These are phyloP conservation scores for Hypoxylon perforatum DNA, from an alignment of 495 filamentous ascomycete species.

Conservation along the genomic window DNA sequence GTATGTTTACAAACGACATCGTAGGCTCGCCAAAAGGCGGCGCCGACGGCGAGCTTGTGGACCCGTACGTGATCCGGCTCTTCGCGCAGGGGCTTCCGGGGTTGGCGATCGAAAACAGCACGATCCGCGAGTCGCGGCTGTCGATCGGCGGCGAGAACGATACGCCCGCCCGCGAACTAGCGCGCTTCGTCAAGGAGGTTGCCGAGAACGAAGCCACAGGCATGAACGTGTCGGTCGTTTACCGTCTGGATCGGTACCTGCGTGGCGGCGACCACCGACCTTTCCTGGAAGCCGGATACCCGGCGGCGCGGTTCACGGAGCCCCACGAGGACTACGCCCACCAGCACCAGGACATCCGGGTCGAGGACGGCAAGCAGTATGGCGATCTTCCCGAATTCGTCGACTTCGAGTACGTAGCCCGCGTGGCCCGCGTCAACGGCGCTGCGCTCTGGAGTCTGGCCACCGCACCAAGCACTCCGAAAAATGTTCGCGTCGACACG, in stretches of 20 bases:
- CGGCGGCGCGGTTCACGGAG: conserved; percentile 65
- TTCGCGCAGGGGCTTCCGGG: conserved; percentile 59
- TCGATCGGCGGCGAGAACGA: conserved; percentile 65
- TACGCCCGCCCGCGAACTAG: conserved; percentile 63
- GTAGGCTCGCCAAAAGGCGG: conserved; percentile 55
- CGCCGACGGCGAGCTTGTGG: conserved; percentile 51
- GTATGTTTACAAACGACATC: conserved; percentile 65
- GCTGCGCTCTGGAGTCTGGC: conserved; percentile 62
- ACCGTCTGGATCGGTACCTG: conserved; percentile 63
- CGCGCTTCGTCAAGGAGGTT: conserved; percentile 64
- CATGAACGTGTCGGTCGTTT: conserved; percentile 59
- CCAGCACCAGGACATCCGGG: conserved; percentile 64
- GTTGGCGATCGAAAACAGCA: conserved; percentile 48
- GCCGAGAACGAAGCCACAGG: conserved; percentile 56
- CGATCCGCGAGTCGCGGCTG: conserved; percentile 45
- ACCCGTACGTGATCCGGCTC: conserved; percentile 60
- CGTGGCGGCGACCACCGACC: conserved; percentile 64
- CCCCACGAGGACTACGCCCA: conserved; percentile 64
- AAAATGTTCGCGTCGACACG: conserved; percentile 60
- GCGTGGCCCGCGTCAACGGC: conserved; percentile 62
- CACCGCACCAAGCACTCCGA: conserved; percentile 55
- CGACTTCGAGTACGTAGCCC: conserved; percentile 62
- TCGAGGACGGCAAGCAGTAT: conserved; percentile 59
- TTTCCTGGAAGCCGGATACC: conserved; percentile 62
- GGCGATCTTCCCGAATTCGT: conserved; percentile 64